A percentile compares a stretch with the other conserved stretches of the same genome.
phyloP scores from a whole-genome alignment of 2,329 filamentous ascomycete species.

The Claviceps paspali region DNA sequence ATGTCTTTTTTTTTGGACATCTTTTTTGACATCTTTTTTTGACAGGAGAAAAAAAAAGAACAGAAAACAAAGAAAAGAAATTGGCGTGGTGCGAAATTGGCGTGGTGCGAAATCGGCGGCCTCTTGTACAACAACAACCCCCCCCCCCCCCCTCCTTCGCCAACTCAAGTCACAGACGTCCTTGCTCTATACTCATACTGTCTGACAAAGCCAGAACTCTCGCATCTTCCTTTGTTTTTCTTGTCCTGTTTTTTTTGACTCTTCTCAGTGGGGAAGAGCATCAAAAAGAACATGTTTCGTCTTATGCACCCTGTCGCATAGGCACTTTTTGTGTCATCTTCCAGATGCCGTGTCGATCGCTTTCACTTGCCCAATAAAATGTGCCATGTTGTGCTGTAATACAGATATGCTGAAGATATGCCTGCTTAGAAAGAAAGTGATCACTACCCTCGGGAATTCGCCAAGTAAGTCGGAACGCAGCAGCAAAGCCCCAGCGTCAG shows the following conservation, averaged over 20 bases:
- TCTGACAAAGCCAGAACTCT: neutral
- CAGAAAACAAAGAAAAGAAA: neutral
- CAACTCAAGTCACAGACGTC: neutral
- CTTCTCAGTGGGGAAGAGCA: neutral
- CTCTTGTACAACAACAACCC: neutral
- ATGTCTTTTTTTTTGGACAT: constrained; percentile 21
- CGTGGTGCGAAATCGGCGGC: neutral
- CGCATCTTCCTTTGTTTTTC: too few relatives aligned
- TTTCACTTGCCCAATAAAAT: neutral
- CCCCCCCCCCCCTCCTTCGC: neutral
- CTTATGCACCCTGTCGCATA: neutral
- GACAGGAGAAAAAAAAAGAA: constrained; percentile 13
- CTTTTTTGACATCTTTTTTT: too few relatives aligned
- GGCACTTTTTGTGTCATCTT: neutral
- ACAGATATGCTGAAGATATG: constrained; percentile 2
- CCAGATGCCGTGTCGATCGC: constrained; percentile 7
- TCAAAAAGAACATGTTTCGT: neutral
- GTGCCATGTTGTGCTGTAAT: constrained; percentile 3
- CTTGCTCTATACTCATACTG: neutral
- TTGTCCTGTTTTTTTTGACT: too few relatives aligned
- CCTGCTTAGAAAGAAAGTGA: neutral
- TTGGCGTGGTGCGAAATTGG: neutral
- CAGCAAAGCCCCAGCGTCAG: constrained; percentile 7
- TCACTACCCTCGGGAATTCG: neutral
- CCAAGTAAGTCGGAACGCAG: constrained; percentile 7